These are phyloP conservation scores for Neocallimastix lanati DNA, from an alignment of 192 early-diverging fungal genomes.

Conservation along the genomic window DNA sequence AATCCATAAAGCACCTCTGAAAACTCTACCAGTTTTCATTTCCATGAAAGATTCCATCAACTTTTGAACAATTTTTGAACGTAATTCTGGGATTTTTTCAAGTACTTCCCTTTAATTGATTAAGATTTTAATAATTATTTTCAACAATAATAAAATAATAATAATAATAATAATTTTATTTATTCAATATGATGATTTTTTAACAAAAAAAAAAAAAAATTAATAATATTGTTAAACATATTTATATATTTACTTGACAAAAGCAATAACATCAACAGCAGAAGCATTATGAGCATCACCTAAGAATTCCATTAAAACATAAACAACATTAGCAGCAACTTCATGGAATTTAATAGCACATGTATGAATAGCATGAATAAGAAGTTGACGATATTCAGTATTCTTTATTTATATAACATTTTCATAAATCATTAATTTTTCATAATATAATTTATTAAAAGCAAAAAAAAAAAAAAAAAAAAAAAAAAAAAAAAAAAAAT, in stretches of 20 bases:
- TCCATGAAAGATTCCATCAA: constrained; percentile 71
- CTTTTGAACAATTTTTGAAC: constrained; percentile 56
- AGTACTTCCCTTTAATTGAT: constrained; percentile 58
- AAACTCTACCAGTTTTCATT: constrained; percentile 78
- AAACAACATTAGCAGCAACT: constrained; percentile 88
- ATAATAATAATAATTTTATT: too few species aligned
- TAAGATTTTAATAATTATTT: too few species aligned
- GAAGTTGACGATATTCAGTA: constrained; percentile 79
- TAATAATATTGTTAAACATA: not conserved
- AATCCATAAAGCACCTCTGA: constrained; percentile 95
- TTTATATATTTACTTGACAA: constrained; percentile 45
- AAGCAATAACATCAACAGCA: constrained; percentile 86
- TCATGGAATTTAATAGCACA: constrained; percentile 93
- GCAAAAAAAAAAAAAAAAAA: too few species aligned
- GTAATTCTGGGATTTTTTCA: constrained; percentile 83
- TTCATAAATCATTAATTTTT: too few species aligned
- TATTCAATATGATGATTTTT: too few species aligned
- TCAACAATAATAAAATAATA: too few species aligned
- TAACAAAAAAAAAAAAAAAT: too few species aligned
- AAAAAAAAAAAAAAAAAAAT: not conserved
- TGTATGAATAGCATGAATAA: constrained; percentile 88
- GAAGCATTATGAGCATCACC: constrained; percentile 65
- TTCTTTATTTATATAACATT: too few species aligned
- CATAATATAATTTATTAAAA: too few species aligned
- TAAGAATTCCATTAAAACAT: constrained; percentile 88